Conservation (phyloP, 441 rosid species). For the Euphorbia celastroides region DNA sequence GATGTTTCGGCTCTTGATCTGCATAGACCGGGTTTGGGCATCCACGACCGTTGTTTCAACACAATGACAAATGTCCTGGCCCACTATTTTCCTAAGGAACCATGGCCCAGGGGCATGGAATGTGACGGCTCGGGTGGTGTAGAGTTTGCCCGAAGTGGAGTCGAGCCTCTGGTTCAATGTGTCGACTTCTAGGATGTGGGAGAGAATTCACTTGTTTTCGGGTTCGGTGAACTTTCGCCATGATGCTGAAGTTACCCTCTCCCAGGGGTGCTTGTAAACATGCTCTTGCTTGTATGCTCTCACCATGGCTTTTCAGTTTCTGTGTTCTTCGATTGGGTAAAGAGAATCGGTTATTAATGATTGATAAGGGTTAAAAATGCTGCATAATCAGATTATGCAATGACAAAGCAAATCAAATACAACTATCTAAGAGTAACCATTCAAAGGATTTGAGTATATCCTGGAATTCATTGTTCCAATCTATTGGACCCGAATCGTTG, state of each 20-base stretch:
- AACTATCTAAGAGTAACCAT: background rate
- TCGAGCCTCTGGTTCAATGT: conserved; percentile 71
- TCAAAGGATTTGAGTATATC: too few species aligned
- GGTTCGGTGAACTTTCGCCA: conserved; percentile 97
- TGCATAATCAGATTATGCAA: background rate
- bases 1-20: conserved; percentile 73
- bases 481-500: background rate
- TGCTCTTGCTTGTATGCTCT: conserved; percentile 87
- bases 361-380: background rate
- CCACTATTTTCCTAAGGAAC: conserved; percentile 70
- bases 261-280: conserved; percentile 94
- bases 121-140: conserved; percentile 80
- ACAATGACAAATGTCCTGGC: conserved; percentile 90
- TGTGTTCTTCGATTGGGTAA: conserved; percentile 6
- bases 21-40: conserved; percentile 69
- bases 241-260: conserved; percentile 84
- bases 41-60: conserved; percentile 88
- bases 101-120: conserved; percentile 93
- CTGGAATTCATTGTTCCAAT: background rate
- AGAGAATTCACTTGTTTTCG: conserved; percentile 78
- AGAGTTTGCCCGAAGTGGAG: conserved; percentile 57
- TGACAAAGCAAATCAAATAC: too few species aligned
- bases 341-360: background rate
- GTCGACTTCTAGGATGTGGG: conserved; percentile 80
- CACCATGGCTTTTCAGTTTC: conserved; percentile 44